Evolutionary conservation across 1,284 basidiomycete genomes (phyloP).

Genomic region (Sanghuangporus weigelae): DNA sequence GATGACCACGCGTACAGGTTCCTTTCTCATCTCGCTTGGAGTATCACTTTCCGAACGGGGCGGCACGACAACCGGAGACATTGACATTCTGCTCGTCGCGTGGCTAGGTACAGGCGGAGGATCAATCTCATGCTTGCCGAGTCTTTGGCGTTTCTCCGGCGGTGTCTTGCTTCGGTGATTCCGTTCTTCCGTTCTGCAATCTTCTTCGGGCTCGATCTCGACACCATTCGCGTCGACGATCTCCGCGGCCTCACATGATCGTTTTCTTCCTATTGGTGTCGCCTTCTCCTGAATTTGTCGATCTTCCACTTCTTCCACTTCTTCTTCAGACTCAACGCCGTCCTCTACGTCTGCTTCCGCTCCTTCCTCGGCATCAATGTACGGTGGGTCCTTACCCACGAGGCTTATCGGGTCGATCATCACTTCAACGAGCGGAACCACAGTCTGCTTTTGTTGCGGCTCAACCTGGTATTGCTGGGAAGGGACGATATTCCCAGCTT

Average conservation of each 20-base stretch:
- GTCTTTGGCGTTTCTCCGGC: slow-evolving; percentile 7
- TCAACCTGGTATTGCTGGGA: slow-evolving; percentile 13
- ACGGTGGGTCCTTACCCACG: background rate
- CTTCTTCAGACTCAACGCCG: background rate
- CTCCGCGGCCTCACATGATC: slow-evolving; percentile 6
- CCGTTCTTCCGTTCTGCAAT: background rate
- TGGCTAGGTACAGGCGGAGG: background rate
- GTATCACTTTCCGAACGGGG: slow-evolving; percentile 3
- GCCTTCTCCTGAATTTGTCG: too few species aligned
- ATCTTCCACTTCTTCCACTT: background rate
- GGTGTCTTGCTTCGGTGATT: slow-evolving; percentile 7
- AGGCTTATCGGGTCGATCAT: background rate
- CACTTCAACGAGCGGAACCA: background rate
- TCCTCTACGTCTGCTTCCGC: background rate
- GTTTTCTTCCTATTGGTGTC: background rate
- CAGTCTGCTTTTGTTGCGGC: background rate
- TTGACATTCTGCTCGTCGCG: background rate
- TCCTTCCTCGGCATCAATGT: background rate
- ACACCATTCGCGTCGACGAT: background rate
- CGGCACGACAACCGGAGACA: background rate
- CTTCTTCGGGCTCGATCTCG: background rate
- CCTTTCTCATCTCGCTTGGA: background rate
- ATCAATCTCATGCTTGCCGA: background rate
- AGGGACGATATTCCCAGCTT: slow-evolving; percentile 29
- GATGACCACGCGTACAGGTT: background rate